Percentiles rank a stretch among this genome's conserved stretches.
phyloP scores from a whole-genome alignment of 495 filamentous ascomycete species.

The Aspergillus ostianus region DNA sequence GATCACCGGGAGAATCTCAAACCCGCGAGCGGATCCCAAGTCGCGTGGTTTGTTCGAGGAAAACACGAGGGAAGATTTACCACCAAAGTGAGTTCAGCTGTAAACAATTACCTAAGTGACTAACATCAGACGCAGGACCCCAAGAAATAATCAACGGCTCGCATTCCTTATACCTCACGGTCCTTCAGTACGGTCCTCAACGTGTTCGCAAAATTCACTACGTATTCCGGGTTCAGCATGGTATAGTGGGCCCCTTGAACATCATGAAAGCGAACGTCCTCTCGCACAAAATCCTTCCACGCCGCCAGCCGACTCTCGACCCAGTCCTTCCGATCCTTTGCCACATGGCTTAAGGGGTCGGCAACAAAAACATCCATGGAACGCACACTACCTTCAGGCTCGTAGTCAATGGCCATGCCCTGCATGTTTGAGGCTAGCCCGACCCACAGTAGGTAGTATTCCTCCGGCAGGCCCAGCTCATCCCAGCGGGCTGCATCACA shows the following conservation, averaged over 20 bases:
- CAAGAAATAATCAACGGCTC: not conserved
- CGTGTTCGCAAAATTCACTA: conserved; percentile 12
- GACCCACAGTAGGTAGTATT: conserved; percentile 37
- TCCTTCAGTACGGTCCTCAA: conserved; percentile 11
- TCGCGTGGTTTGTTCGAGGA: conserved; percentile 6
- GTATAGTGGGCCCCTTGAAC: conserved; percentile 24
- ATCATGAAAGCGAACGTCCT: conserved; percentile 11
- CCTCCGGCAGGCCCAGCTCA: conserved; percentile 38
- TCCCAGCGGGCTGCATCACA: conserved; percentile 21
- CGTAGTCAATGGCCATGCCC: conserved; percentile 49
- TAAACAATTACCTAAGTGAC: not conserved
- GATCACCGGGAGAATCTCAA: conserved; percentile 39
- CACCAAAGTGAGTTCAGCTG: not conserved
- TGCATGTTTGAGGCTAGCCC: conserved; percentile 43
- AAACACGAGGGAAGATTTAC: not conserved
- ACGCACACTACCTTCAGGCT: conserved; percentile 41
- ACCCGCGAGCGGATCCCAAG: conserved; percentile 41
- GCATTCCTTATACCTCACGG: conserved; percentile 10
- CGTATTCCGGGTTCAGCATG: conserved; percentile 17
- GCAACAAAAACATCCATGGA: conserved; percentile 52
- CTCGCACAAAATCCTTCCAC: conserved; percentile 43
- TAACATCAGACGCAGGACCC: not conserved
- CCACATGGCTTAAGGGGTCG: conserved; percentile 40
- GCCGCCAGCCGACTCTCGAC: conserved; percentile 33
- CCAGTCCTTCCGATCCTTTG: conserved; percentile 43